These are phyloP conservation scores for Stellera chamaejasme DNA, from an alignment of 345 rosid genomes.

Conservation along the genomic window DNA sequence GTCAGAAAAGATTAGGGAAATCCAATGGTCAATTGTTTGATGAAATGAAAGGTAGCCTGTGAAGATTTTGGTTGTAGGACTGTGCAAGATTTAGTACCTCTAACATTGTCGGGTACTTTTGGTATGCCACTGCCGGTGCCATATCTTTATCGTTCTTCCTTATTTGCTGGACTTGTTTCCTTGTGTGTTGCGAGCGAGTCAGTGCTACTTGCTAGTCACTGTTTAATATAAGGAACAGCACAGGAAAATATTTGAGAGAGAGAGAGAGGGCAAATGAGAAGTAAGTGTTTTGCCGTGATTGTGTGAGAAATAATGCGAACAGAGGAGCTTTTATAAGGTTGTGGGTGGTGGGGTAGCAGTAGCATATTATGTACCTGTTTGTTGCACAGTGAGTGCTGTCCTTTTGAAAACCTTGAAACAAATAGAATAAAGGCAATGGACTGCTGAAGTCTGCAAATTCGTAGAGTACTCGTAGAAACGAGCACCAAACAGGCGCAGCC, in stretches of 20 bases:
- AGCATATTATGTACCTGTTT: not conserved
- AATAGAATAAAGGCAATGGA: not conserved
- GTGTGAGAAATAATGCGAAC: conserved; percentile 7
- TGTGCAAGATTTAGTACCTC: conserved; percentile 41
- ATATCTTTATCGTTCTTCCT: conserved; percentile 19
- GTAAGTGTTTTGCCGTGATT: not conserved
- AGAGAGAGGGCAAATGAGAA: not conserved
- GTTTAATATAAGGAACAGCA: not conserved
- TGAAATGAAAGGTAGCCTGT: not conserved
- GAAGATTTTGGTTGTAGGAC: not conserved
- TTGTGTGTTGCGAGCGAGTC: not conserved
- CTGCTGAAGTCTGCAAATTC: too few relatives aligned
- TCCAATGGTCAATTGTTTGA: not conserved
- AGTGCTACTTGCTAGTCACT: not conserved
- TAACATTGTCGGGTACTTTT: conserved; percentile 41
- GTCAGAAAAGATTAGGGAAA: not conserved
- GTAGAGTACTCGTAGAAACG: not conserved
- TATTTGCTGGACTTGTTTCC: not conserved
- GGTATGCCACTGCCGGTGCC: conserved; percentile 35
- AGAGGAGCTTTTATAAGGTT: conserved; percentile 11
- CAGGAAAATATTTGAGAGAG: not conserved
- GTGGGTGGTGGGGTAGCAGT: conserved; percentile 2
- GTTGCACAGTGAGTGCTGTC: not conserved
- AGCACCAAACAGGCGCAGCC: conserved; percentile 2
- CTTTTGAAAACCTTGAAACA: conserved; percentile 4